Percentiles rank a stretch among this genome's conserved stretches.
Conservation (phyloP, 2,329 filamentous ascomycete species). For the Pleurostoma richardsiae region DNA sequence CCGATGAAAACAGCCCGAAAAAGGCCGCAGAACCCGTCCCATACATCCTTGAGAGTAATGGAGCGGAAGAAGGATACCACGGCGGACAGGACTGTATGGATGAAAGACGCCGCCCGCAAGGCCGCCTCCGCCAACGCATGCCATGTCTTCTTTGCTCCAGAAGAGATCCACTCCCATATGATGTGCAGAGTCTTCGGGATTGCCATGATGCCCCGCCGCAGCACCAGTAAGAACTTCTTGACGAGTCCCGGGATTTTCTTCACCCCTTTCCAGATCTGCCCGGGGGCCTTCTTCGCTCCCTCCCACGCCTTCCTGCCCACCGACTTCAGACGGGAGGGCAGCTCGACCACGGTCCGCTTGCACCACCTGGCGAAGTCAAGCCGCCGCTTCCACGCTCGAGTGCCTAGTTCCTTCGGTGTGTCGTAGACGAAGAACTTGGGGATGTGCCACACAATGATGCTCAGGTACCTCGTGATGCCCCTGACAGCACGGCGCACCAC, state of each 20-base stretch:
- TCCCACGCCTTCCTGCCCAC: constrained; percentile 22
- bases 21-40: constrained; percentile 25
- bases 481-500: constrained; percentile 14
- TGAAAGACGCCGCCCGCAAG: constrained; percentile 19
- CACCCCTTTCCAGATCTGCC: background rate
- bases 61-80: constrained; percentile 24
- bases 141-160: constrained; percentile 12
- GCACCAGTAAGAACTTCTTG: background rate
- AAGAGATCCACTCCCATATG: background rate
- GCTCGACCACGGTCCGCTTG: constrained; percentile 15
- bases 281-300: background rate
- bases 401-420: constrained; percentile 14
- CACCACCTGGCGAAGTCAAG: constrained; percentile 22
- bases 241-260: background rate
- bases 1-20: constrained; percentile 23
- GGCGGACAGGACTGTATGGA: constrained; percentile 29
- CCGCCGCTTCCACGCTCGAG: constrained; percentile 17
- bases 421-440: constrained; percentile 22
- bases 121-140: constrained; percentile 17
- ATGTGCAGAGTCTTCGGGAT: background rate
- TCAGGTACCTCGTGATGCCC: constrained; percentile 16
- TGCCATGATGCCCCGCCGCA: background rate
- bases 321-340: constrained; percentile 19
- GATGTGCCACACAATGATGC: constrained; percentile 20
- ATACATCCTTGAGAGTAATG: constrained; percentile 33